Base-by-base conservation (phyloP, 306 rosid genomes). In the Trifolium dubium region DNA sequence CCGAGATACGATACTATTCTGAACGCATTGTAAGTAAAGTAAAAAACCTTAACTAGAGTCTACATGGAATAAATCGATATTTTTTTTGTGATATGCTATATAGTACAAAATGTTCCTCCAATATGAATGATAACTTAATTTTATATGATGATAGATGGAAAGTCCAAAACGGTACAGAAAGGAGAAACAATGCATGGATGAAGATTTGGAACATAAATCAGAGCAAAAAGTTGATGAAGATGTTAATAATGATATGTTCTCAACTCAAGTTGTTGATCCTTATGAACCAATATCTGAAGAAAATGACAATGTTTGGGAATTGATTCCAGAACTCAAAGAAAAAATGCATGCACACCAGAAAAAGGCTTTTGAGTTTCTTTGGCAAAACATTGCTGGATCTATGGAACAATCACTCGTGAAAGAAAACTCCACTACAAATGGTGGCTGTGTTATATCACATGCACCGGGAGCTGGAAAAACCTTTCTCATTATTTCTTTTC, bases 361-460 rank as follows among this genome's bases (percentile, higher is more conserved):
- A 76, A 93, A 87, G 51, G 98, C 92, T 71, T 93, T 88, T 29
- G 96, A 91, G 64, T 93, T 93, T 83, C 86, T 93, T 15, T 93
- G 98, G 95, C 31, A 62, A 77, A 92, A 92, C 56, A 34, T 90
- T 69, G 96, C 88, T 11, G 97, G 98, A 41, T 92, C 98, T 7
- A 46, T 80, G 77, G 75, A 79, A 44, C 98, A 92, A 4, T 59
- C 80, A 62, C 69, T 63, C 10, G 85, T 85, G 88, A 78, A 87
- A 50, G 62, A 44, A 68, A 59, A 69, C 13, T 70, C 97, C 73
- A 76, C 79, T 82, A 83, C 47, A 68, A 86, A 67, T 12, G 98
- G 98, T 3, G 95, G 97, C 55, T 93, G 98, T 83, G 98, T 91
- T 55, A 81, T 93, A 65, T 93, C 97, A 67, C 98, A 93, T 85